Evolutionary conservation across 2,329 filamentous ascomycete species (phyloP).

Genomic region (Teratosphaeria zuluensis): DNA sequence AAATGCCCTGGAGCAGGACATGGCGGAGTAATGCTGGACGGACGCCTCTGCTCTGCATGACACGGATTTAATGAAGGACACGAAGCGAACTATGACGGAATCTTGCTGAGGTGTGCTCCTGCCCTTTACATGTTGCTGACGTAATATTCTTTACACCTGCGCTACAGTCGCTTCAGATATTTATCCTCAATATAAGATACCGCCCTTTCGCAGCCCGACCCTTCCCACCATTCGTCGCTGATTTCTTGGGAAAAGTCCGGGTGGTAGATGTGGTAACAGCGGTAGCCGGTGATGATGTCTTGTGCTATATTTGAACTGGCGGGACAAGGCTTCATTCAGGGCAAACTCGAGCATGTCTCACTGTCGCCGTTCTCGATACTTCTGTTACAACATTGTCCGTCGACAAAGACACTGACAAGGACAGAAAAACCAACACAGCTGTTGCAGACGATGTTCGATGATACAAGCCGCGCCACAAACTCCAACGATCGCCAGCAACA

Average conservation of each 20-base stretch:
- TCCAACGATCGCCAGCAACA: not conserved
- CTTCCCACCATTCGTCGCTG: not conserved
- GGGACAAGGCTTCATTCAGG: not conserved
- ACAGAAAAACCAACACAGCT: not conserved
- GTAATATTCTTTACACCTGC: not conserved
- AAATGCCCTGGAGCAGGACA: conserved; percentile 7
- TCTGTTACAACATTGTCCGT: not conserved
- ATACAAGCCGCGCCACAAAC: not conserved
- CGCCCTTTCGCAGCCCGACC: not conserved
- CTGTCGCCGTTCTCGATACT: not conserved
- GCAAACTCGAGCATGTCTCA: not conserved
- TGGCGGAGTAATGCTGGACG: conserved; percentile 1
- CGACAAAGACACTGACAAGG: not conserved
- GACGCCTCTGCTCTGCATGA: not conserved
- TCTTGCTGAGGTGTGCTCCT: not conserved
- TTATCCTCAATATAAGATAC: not conserved
- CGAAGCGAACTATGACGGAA: not conserved
- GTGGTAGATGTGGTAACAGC: not conserved
- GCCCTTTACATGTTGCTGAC: not conserved
- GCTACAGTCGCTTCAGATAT: not conserved
- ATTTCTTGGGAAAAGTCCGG: not conserved
- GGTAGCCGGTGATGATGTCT: not conserved
- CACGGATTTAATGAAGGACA: not conserved
- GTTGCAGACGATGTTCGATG: not conserved
- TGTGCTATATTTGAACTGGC: not conserved